Base-by-base conservation (phyloP, 164 flowering plant species). In the grape (Vitis vinifera) region DNA sequence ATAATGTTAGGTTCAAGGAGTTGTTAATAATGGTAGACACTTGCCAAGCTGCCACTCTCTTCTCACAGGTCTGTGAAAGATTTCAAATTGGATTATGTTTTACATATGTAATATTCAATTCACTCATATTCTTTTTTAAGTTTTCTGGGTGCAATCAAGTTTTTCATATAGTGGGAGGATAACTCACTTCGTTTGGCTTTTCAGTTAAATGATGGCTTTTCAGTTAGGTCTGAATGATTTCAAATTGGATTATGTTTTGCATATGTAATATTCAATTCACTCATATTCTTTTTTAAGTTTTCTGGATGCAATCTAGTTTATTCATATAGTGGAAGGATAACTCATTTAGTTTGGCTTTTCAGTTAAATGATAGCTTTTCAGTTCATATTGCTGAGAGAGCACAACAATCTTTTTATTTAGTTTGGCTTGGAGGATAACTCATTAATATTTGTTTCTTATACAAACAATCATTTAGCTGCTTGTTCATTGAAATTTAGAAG, bases 11-110 rank as follows among this genome's bases (percentile, higher is more conserved):
- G 77, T 96, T 93, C 83, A 93, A 96, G 83, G 99, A 96, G 85
- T 79, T 93, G 78, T 74, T 96, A 78, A 93, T 96, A 75, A 96
- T 96, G 98, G 97, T 96, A 59, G 99, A 96, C 68, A 96, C 99
- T 68, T 96, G 99, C 84, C 98, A 96, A 84, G 99, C 99, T 65
- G 91, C 99, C 31, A 96, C 99, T 68, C 94, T 93, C 57, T 96
- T 96, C 79, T 78, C 81, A 71, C 98, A 92, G 97, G 98, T 91
- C 58, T 63, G 74, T 68, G 3, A 27, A 62, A 61, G 23, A 37
- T 53, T 58, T 62, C 53, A 19, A 66, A 12, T 29, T 29, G 37
- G 27, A 1, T 68, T 37, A 27, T 59, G 27, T 58, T 65, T 30
- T 53, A 61, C 16, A 37, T 31, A 37, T 8, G 15, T 37, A 16